A percentile compares a stretch with the other conserved stretches of the same genome.
These are phyloP conservation scores for Ogataea nonfermentans DNA, from an alignment of 805 yeast genomes.

Conservation along the genomic window DNA sequence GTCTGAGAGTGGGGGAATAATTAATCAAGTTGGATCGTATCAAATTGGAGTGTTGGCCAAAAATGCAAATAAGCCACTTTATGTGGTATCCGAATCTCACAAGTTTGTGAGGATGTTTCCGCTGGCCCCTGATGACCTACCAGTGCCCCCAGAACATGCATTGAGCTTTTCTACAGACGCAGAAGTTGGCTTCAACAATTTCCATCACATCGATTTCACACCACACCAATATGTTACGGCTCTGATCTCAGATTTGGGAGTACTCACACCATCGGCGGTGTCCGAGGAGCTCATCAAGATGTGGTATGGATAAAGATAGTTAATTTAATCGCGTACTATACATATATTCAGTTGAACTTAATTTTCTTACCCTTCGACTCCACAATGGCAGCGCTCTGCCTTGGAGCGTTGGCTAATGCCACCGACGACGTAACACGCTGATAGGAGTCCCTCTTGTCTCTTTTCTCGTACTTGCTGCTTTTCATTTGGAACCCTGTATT, in stretches of 20 bases:
- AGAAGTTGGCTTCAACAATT: slow-evolving; percentile 33
- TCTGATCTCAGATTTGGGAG: slow-evolving; percentile 93
- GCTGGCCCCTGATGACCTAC: slow-evolving; percentile 86
- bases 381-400: slow-evolving; percentile 87
- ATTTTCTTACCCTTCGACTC: slow-evolving; percentile 87
- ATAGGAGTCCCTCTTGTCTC: slow-evolving; percentile 9
- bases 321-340: slow-evolving; percentile 8
- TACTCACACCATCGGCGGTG: slow-evolving; percentile 94
- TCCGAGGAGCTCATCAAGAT: slow-evolving; percentile 97
- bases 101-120: slow-evolving; percentile 97
- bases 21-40: slow-evolving; percentile 91
- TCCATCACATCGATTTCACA: slow-evolving; percentile 82
- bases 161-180: slow-evolving; percentile 42
- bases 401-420: slow-evolving; percentile 83
- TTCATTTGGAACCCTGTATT: slow-evolving; percentile 28
- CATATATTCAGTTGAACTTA: slow-evolving; percentile 50
- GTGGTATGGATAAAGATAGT: slow-evolving; percentile 78
- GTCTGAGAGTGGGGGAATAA: slow-evolving; percentile 97
- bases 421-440: slow-evolving; percentile 68
- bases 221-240: slow-evolving; percentile 96
- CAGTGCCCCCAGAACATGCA: slow-evolving; percentile 46
- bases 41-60: slow-evolving; percentile 92
- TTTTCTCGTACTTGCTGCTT: slow-evolving; percentile 16
- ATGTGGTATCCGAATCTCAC: slow-evolving; percentile 92
- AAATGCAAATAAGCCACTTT: slow-evolving; percentile 86